Evolutionary conservation across 2,329 filamentous ascomycete genomes (phyloP).

Genomic region (Colletotrichum incanum): DNA sequence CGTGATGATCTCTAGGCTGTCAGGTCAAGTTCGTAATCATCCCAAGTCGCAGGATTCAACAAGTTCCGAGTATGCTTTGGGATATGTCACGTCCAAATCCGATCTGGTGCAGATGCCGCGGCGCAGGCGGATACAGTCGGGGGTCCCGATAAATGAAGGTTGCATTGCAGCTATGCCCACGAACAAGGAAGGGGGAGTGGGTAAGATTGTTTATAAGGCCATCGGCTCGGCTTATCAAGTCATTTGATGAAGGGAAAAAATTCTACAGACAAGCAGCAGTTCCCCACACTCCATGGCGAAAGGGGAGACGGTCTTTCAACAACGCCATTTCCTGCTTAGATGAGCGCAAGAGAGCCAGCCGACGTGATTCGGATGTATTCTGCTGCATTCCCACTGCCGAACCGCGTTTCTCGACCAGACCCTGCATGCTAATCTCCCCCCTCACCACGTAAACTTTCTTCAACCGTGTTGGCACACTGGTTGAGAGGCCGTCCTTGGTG

Average conservation of each 20-base stretch:
- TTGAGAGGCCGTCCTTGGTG: not conserved
- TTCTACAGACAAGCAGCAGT: not conserved
- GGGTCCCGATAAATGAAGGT: conserved; percentile 26
- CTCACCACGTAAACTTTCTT: conserved; percentile 12
- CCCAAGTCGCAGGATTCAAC: not conserved
- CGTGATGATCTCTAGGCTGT: too few species aligned
- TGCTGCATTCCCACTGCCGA: conserved; percentile 25
- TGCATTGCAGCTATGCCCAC: conserved; percentile 5
- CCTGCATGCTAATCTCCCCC: conserved; percentile 29
- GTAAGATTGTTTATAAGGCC: not conserved
- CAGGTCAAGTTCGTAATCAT: too few species aligned
- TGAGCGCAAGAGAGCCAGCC: conserved; percentile 10
- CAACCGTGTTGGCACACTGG: conserved; percentile 1
- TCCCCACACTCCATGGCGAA: conserved; percentile 23
- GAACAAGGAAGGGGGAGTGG: conserved; percentile 24
- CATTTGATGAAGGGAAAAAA: conserved; percentile 3
- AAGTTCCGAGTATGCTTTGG: not conserved
- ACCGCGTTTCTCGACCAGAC: conserved; percentile 16
- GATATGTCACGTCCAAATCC: conserved; percentile 5
- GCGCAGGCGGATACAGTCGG: conserved; percentile 20
- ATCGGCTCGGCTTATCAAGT: conserved; percentile 34
- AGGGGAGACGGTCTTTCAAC: conserved; percentile 22
- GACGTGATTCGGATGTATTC: conserved; percentile 27
- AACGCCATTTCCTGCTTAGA: conserved; percentile 38
- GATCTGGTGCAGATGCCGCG: conserved; percentile 26